Base-by-base conservation (phyloP, 495 filamentous ascomycete species). In the Hypomontagnella monticulosa region DNA sequence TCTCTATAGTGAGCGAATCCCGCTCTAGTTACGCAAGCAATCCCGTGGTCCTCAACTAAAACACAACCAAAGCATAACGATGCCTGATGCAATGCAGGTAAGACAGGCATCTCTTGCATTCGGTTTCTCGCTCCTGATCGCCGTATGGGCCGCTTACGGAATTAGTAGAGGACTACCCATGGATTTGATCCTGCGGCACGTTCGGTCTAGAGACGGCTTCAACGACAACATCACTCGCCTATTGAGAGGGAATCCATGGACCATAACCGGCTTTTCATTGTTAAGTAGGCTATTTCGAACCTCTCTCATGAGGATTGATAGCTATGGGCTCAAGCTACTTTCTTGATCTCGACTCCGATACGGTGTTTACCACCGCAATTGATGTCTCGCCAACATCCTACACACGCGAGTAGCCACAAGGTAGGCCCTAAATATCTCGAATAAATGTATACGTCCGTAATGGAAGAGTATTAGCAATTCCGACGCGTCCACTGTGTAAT, bases 171-270 rank as follows among this genome's bases (percentile, higher is more conserved):
- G 88, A 4, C 69, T 89, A 3, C n/a, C n/a, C n/a, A n/a, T n/a
- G n/a, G n/a, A n/a, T 90, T 90, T 70, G 89, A 91, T 66, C 88
- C 87, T 27, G 86, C 86, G 37, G 84, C 87, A 66, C 61, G 81
- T 77, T 10, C 33, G 6, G 14, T 42, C 37, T 19, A 56, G 46
- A 16, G 15, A 16, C 15, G 1, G 3, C 18, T 11, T 8, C 40
- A 34, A 9, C 2, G 11, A 14, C 27, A 33, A 8, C 14, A 12
- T 50, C 32, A 8, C 32, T 49, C 4, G n/a, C n/a, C n/a, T n/a
- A n/a, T n/a, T n/a, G n/a, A n/a, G n/a, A n/a, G n/a, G n/a, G n/a
- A n/a, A n/a, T n/a, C n/a, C n/a, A n/a, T n/a, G n/a, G n/a, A n/a
- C n/a, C n/a, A n/a, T n/a, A n/a, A n/a, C n/a, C n/a, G n/a, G 43